phyloP scores from a whole-genome alignment of 2,329 filamentous ascomycete species.

The Sclerotinia nivalis region DNA sequence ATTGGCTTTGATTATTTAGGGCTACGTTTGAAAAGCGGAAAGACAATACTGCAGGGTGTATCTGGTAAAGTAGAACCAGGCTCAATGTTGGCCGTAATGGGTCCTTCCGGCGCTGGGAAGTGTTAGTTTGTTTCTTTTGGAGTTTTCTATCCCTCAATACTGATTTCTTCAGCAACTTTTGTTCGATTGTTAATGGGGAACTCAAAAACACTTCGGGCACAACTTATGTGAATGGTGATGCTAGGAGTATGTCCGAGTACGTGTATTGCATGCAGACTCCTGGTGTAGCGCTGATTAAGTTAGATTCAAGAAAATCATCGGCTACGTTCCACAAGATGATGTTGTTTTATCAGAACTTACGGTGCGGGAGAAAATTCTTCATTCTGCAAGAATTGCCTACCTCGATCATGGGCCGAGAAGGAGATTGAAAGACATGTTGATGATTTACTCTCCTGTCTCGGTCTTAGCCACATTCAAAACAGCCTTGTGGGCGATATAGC shows the following conservation, averaged over 20 bases:
- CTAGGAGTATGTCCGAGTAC: neutral
- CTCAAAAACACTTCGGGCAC: neutral
- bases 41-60: neutral
- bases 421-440: neutral
- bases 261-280: neutral
- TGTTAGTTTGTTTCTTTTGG: neutral
- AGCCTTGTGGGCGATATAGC: neutral
- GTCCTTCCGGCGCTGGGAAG: neutral
- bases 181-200: neutral
- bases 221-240: constrained; percentile 6
- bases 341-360: neutral
- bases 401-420: neutral
- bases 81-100: constrained; percentile 1
- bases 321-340: neutral
- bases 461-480: neutral
- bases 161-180: neutral
- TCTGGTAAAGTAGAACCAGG: constrained; percentile 7
- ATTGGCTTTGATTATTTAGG: neutral
- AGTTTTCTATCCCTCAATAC: neutral
- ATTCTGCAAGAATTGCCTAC: constrained; percentile 9
- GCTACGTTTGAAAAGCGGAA: neutral
- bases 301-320: constrained; percentile 4
- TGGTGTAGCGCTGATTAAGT: no score
- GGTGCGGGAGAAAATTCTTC: neutral
- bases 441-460: constrained; percentile 1